phyloP scores from a whole-genome alignment of 768 basidiomycete species.

The Rossbeevera mucosa region DNA sequence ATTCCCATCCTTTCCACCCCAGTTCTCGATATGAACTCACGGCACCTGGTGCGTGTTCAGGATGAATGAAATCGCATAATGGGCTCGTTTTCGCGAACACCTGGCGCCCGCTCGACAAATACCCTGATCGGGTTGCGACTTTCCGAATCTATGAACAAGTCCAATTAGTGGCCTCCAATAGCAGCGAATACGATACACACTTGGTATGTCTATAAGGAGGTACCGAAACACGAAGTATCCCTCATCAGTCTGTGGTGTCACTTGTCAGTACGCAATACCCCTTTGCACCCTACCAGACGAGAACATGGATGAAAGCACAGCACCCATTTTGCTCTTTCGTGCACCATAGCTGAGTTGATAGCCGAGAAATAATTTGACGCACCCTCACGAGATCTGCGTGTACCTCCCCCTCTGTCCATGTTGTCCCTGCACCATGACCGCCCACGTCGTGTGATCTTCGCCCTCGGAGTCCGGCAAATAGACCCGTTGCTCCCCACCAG shows the following conservation, averaged over 20 bases:
- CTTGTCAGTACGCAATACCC: constrained; percentile 6
- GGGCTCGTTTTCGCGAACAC: constrained; percentile 66
- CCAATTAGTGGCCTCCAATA: constrained; percentile 3
- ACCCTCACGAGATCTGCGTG: constrained; percentile 77
- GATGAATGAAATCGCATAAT: constrained; percentile 62
- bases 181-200: constrained; percentile 42
- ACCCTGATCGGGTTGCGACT: constrained; percentile 58
- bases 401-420: constrained; percentile 72
- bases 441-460: constrained; percentile 31
- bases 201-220: constrained; percentile 73
- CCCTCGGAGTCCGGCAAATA: constrained; percentile 63
- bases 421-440: constrained; percentile 36
- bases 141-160: constrained; percentile 48
- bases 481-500: constrained; percentile 55
- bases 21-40: constrained; percentile 9
- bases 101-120: constrained; percentile 63
- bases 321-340: background rate
- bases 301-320: constrained; percentile 4
- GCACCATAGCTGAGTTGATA: background rate
- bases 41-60: constrained; percentile 13
- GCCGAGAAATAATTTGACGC: constrained; percentile 23
- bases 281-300: background rate
- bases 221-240: constrained; percentile 78
- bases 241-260: constrained; percentile 53
- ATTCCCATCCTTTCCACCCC: constrained; percentile 7